phyloP scores from a whole-genome alignment of 192 early-diverging fungal genomes.

The Linnemannia elongata region DNA sequence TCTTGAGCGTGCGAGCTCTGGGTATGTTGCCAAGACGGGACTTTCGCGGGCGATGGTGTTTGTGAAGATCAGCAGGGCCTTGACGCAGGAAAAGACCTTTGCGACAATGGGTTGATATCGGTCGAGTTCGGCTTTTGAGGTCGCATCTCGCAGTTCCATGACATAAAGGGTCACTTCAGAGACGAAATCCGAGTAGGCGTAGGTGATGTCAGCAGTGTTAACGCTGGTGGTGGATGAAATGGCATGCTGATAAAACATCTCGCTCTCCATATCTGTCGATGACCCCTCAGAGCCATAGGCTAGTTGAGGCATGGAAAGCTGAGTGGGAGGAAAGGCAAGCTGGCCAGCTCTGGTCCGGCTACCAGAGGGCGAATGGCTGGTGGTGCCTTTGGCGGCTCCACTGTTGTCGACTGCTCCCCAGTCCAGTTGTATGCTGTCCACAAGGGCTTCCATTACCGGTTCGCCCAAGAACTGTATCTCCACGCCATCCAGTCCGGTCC shows the following conservation, averaged over 20 bases:
- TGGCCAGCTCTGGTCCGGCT: constrained; percentile 37
- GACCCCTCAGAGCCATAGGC: constrained; percentile 15
- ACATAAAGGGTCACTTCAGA: constrained; percentile 32
- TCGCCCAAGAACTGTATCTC: constrained; percentile 57
- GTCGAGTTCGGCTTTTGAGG: constrained; percentile 12
- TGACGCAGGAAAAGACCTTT: constrained; percentile 40
- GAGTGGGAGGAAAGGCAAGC: constrained; percentile 44
- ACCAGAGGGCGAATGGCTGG: not conserved
- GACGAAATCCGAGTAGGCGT: constrained; percentile 45
- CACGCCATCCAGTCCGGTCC: constrained; percentile 51
- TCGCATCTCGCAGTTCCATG: constrained; percentile 32
- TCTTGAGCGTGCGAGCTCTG: constrained; percentile 33
- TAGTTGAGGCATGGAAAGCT: constrained; percentile 14
- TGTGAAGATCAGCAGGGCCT: constrained; percentile 35
- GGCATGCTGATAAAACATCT: constrained; percentile 29
- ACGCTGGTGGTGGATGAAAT: constrained; percentile 7
- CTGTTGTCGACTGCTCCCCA: constrained; percentile 24
- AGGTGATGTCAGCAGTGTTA: constrained; percentile 16
- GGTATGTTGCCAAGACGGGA: constrained; percentile 33
- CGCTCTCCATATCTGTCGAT: constrained; percentile 13
- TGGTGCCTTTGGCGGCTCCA: not conserved
- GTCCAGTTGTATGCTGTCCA: constrained; percentile 34
- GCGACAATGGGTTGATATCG: constrained; percentile 43
- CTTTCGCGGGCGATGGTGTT: constrained; percentile 52
- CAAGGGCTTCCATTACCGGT: constrained; percentile 24